Conservation (phyloP, 2,329 filamentous ascomycete species). For the Xylariales sp. region DNA sequence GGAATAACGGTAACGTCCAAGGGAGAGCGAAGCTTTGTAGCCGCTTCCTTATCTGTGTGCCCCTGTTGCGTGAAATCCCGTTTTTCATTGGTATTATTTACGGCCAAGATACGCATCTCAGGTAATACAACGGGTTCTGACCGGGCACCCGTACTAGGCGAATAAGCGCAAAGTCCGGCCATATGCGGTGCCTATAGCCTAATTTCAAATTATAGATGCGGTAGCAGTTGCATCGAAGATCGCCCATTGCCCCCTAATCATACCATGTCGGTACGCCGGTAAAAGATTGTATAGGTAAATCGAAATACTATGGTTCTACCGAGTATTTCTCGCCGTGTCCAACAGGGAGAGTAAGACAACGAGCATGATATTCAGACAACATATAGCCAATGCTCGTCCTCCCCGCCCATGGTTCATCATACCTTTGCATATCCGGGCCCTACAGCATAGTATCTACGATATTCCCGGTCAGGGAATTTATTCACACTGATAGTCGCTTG, state of each 20-base stretch:
- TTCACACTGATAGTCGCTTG: conserved; percentile 5
- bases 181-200: background rate
- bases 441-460: background rate
- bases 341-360: conserved; percentile 8
- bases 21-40: no score
- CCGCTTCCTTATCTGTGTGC: no score
- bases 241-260: background rate
- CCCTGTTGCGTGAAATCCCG: no score
- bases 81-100: no score
- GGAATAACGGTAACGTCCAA: background rate
- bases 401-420: background rate
- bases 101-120: no score
- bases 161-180: background rate
- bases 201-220: background rate
- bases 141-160: background rate
- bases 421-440: background rate
- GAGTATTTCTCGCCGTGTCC: background rate
- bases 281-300: background rate
- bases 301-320: no score
- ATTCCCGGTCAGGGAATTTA: background rate
- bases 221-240: background rate
- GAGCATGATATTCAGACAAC: background rate
- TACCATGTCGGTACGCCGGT: background rate
- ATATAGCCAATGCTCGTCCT: background rate
- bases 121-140: no score